Conservation (phyloP, 176 grass and related monocot species). For the Triticum urartu region DNA sequence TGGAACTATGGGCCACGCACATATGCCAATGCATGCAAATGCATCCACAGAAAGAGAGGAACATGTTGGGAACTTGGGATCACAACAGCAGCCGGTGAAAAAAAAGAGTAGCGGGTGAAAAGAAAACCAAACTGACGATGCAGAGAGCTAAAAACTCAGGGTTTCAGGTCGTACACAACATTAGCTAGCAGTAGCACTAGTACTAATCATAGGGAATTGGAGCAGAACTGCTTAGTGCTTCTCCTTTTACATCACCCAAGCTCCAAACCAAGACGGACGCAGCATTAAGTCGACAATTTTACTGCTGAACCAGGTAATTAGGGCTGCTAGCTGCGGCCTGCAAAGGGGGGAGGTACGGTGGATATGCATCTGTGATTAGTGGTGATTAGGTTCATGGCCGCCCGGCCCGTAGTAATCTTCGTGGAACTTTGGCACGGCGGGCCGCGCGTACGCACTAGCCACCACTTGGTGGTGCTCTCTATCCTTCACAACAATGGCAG, state of each 20-base stretch:
- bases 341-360: neutral
- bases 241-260: slow-evolving; percentile 33
- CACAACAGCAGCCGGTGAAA: neutral
- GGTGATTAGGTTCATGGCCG: slow-evolving; percentile 56
- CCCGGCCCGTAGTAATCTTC: slow-evolving; percentile 62
- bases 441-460: slow-evolving; percentile 13
- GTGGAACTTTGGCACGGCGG: slow-evolving; percentile 47
- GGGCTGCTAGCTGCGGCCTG: neutral
- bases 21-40: neutral
- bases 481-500: slow-evolving; percentile 33
- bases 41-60: slow-evolving; percentile 7
- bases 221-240: neutral
- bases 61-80: neutral
- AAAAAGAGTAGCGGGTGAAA: neutral
- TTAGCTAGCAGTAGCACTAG: neutral
- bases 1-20: slow-evolving; percentile 19
- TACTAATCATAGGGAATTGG: too few species aligned
- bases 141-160: slow-evolving; percentile 30
- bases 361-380: slow-evolving; percentile 13
- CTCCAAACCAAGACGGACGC: slow-evolving; percentile 9
- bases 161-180: neutral
- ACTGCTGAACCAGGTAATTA: neutral
- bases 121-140: neutral
- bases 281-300: too few species aligned
- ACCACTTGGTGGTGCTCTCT: slow-evolving; percentile 7